Percentiles rank a stretch among this genome's conserved stretches.
phyloP scores from a whole-genome alignment of 2,329 filamentous ascomycete genomes.

The Phialemonium atrogriseum region DNA sequence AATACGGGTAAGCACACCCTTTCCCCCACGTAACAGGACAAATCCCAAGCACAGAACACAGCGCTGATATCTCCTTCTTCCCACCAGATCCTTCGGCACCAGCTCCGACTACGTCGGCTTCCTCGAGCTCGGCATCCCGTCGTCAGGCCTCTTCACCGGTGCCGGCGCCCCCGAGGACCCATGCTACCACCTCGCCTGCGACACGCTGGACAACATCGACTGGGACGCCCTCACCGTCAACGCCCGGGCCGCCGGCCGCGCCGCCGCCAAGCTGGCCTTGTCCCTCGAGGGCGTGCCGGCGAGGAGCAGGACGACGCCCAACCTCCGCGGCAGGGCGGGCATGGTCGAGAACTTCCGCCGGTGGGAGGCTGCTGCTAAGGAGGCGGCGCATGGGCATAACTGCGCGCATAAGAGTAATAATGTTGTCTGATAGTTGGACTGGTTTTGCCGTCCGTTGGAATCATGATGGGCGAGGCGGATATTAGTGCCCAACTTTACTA shows the following conservation, averaged over 20 bases:
- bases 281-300: conserved; percentile 14
- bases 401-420: conserved; percentile 13
- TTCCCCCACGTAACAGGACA: conserved; percentile 26
- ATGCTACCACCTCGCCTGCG: conserved; percentile 29
- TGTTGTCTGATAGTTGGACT: not conserved
- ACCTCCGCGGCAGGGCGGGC: conserved; percentile 10
- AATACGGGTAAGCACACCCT: conserved; percentile 12
- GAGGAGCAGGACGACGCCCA: conserved; percentile 8
- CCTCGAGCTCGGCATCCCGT: conserved; percentile 44
- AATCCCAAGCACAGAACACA: too few relatives aligned
- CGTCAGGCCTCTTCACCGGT: conserved; percentile 52
- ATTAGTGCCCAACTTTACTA: too few relatives aligned
- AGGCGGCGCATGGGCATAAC: conserved; percentile 9
- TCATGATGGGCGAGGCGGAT: too few relatives aligned
- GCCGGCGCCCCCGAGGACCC: conserved; percentile 33
- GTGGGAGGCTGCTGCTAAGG: conserved; percentile 10
- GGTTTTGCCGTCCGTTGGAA: too few relatives aligned
- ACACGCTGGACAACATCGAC: conserved; percentile 28
- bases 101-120: conserved; percentile 56
- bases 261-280: conserved; percentile 25
- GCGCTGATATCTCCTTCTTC: conserved; percentile 29
- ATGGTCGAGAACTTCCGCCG: conserved; percentile 10
- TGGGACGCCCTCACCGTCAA: conserved; percentile 24
- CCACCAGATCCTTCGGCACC: conserved; percentile 40
- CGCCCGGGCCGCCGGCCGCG: conserved; percentile 38